Base-by-base conservation (phyloP, 495 filamentous ascomycete species). In the Hyaloscypha hepaticicola region DNA sequence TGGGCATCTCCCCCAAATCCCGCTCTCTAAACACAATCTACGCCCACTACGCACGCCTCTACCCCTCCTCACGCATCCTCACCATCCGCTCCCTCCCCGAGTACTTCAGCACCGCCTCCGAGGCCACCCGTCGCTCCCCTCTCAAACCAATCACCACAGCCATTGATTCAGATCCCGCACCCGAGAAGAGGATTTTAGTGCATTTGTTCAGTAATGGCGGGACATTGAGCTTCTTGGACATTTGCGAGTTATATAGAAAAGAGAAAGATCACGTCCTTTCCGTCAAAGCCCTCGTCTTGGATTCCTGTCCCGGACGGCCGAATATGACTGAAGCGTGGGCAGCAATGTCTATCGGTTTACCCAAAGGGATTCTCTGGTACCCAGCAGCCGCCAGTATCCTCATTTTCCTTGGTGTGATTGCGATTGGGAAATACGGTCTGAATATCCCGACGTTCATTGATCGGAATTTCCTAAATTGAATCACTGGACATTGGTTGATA, bases 381-480 rank as follows among this genome's bases (percentile, higher is more conserved):
- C 63, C 48, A 1, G 11, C 22, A 14, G 63, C 56, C 14, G 48
- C 28, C 5, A 12, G 31, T 22, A 55, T 55, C 52, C 22, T 14
- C 0, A 7, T 53, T 0, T 1, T 53, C 0, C 29, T 59, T 2
- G 63, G 27, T 19, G 19, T 21, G 22, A 14, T 52, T 5, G 41
- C n/a, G 4, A n/a, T 65, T 26, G 24, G 26, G 24, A 34, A 28
- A 29, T 27, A n/a, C 12, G 41, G 24, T 14, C 50, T 65, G 1
- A 34, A 55, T 9, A 27, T 25, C 11, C 26, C 65, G 34, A 65
- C 72, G 0, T 70, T 74, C 0, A 69, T 73, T 9, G 68, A 67
- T 22, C 71, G 67, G 67, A 70, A 68, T 24, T 66, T 60, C n/a
- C 58, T 67, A 57, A 69, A 3, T 66, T 75, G 66, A 71, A 68